These are phyloP conservation scores for Strobilomyces dryophilus DNA, from an alignment of 768 basidiomycete species.

Conservation along the genomic window DNA sequence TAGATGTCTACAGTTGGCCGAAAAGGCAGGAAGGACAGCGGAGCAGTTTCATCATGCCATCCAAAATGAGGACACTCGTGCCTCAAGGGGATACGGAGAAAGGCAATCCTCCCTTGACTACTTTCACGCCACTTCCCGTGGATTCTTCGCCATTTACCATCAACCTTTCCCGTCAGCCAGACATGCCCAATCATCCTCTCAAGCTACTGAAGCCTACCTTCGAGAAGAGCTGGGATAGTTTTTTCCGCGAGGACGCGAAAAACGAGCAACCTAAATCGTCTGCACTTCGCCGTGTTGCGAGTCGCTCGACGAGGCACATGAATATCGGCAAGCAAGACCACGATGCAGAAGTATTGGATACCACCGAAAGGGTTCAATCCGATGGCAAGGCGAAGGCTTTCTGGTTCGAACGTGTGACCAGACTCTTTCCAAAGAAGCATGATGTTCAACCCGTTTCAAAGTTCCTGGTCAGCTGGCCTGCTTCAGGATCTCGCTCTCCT, in stretches of 20 bases:
- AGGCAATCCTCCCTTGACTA: slow-evolving; percentile 32
- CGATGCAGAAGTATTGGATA: slow-evolving; percentile 21
- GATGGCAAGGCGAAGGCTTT: slow-evolving; percentile 22
- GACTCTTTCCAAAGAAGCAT: slow-evolving; percentile 27
- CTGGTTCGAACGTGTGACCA: slow-evolving; percentile 38
- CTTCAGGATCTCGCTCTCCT: slow-evolving; percentile 12
- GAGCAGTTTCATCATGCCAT: slow-evolving; percentile 36
- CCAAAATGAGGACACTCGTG: slow-evolving; percentile 12
- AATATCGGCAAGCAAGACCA: slow-evolving; percentile 38
- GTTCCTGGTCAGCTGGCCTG: slow-evolving; percentile 19
- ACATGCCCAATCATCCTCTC: slow-evolving; percentile 26
- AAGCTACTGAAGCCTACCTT: slow-evolving; percentile 28
- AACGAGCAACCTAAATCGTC: slow-evolving; percentile 22
- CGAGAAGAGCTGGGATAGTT: slow-evolving; percentile 44
- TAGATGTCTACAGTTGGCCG: slow-evolving; percentile 45
- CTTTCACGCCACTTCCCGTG: slow-evolving; percentile 51
- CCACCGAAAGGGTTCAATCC: slow-evolving; percentile 15
- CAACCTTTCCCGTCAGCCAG: slow-evolving; percentile 38
- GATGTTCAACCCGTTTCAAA: slow-evolving; percentile 8
- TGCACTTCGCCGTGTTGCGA: slow-evolving; percentile 22
- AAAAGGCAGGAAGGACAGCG: slow-evolving; percentile 53
- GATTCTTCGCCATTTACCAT: slow-evolving; percentile 27
- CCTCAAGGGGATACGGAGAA: slow-evolving; percentile 25
- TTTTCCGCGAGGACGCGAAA: slow-evolving; percentile 32
- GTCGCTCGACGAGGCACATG: slow-evolving; percentile 39